Evolutionary conservation across 2,329 filamentous ascomycete genomes (phyloP), one percentile per base, ranked within the genome.

Genomic region (Tothia fuscella): DNA sequence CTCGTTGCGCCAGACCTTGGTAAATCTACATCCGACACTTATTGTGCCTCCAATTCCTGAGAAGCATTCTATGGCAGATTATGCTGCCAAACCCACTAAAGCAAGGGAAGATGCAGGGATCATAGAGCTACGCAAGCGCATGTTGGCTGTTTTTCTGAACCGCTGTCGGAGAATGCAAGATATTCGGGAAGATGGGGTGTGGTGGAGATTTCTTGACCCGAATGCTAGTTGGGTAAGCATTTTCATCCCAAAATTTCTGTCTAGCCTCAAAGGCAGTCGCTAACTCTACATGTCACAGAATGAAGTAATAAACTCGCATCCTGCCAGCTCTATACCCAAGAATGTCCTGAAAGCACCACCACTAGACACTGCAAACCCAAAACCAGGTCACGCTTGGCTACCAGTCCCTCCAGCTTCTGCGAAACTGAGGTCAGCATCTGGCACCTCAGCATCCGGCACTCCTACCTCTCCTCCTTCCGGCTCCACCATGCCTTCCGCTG

Each of bases 61-160:
- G 65, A 98, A 98, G 63, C 91, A 98, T 61, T 91, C 87, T 34
- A 93, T 98, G 82, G 89, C 89, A 47, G 91, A 98, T 60, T 98
- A 98, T 57, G 91, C 91, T 13, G 88, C 93, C 21, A 96, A 94
- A 53, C 91, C 93, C 2, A 98, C 91, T 28, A 95, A 89, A 54
- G 93, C 93, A 14, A 98, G 95, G 60, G 89, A 98, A 61, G 93
- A 98, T 58, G 81, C 87, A 44, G 84, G 89, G 46, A 98, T 96
- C 34, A 98, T 98, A 49, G 91, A 98, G 56, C 67, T 96, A 49
- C 77, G 91, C 46, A 96, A 96, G 67, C 83, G 91, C 53, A 98
- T 98, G 91, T 62, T 98, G 41, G 82, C 83, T 4, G 91, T 96
- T 0, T 98, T 98, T 53, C 61, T 98, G 38, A 98, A 98, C 55